phyloP scores from a whole-genome alignment of 352 stramenopile species.

The Phytophthora syringae region DNA sequence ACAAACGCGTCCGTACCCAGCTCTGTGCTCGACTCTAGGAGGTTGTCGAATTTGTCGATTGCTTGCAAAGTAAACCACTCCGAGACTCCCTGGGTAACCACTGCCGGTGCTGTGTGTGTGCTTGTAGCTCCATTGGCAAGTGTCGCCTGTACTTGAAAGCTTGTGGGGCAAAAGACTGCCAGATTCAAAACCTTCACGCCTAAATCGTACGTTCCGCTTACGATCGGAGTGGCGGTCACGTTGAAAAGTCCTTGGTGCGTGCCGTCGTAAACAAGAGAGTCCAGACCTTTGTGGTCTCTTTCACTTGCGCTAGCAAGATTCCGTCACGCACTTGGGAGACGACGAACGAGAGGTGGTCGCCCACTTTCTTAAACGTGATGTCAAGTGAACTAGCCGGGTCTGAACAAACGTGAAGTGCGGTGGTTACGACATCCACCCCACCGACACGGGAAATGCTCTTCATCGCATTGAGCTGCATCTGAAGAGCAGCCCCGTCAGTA shows the following conservation, averaged over 20 bases:
- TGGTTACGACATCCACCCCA: conserved; percentile 59
- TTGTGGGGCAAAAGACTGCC: conserved; percentile 72
- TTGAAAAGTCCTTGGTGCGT: conserved; percentile 72
- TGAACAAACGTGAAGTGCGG: conserved; percentile 41
- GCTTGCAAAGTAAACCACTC: conserved; percentile 89
- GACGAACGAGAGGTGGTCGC: conserved; percentile 44
- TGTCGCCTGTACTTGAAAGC: conserved; percentile 83
- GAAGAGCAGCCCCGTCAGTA: conserved; percentile 39
- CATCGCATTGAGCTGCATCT: conserved; percentile 61
- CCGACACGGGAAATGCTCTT: conserved; percentile 43
- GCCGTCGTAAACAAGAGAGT: conserved; percentile 76
- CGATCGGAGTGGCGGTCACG: conserved; percentile 83
- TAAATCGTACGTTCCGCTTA: conserved; percentile 75
- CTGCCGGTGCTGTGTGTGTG: conserved; percentile 78
- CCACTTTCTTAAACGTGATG: conserved; percentile 61
- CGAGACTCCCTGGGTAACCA: conserved; percentile 81
- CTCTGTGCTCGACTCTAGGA: conserved; percentile 82
- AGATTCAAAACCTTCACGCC: conserved; percentile 55
- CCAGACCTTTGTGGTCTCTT: conserved; percentile 75
- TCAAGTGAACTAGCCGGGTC: conserved; percentile 35
- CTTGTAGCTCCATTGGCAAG: conserved; percentile 65
- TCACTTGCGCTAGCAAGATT: conserved; percentile 50
- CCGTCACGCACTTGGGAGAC: conserved; percentile 56
- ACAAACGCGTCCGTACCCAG: conserved; percentile 62
- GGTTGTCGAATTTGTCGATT: conserved; percentile 93